A percentile compares a stretch with the other conserved stretches of the same genome.
These are phyloP conservation scores for Coniosporium apollinis DNA, from an alignment of 495 filamentous ascomycete species.

Conservation along the genomic window DNA sequence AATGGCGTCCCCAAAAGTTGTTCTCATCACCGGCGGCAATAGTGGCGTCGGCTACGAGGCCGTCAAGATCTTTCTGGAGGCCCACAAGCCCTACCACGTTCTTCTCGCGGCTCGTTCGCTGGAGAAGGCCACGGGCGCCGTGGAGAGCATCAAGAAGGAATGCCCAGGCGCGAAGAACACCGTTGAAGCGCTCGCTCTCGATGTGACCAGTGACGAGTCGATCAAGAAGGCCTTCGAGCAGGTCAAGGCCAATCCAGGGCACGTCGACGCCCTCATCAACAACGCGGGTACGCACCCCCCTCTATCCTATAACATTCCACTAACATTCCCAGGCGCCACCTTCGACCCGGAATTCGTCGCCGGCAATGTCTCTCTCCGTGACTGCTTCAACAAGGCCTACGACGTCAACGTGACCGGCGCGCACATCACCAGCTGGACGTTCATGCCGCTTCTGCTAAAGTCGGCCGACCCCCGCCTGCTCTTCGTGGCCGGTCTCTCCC, in stretches of 20 bases:
- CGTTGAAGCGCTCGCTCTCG: slow-evolving; percentile 16
- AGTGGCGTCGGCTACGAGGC: slow-evolving; percentile 27
- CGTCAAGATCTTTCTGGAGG: slow-evolving; percentile 18
- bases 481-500: slow-evolving; percentile 16
- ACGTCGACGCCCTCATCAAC: slow-evolving; percentile 21
- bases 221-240: slow-evolving; percentile 19
- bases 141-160: slow-evolving; percentile 16
- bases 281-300: slow-evolving; percentile 17
- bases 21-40: slow-evolving; percentile 28
- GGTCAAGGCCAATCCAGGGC: slow-evolving; percentile 13
- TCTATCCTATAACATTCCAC: background rate
- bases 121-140: slow-evolving; percentile 18
- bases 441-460: slow-evolving; percentile 33
- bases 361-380: slow-evolving; percentile 25
- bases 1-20: slow-evolving; percentile 16
- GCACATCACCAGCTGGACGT: slow-evolving; percentile 28
- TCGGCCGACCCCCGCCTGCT: slow-evolving; percentile 31
- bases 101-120: slow-evolving; percentile 19
- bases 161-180: slow-evolving; percentile 13
- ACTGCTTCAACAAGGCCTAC: slow-evolving; percentile 27
- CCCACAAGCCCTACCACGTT: slow-evolving; percentile 19
- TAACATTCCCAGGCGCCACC: slow-evolving; percentile 6
- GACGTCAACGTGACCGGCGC: slow-evolving; percentile 35
- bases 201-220: slow-evolving; percentile 20
- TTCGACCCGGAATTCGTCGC: slow-evolving; percentile 14